phyloP scores from a whole-genome alignment of 306 rosid genomes.

The Lathyrus aphaca region DNA sequence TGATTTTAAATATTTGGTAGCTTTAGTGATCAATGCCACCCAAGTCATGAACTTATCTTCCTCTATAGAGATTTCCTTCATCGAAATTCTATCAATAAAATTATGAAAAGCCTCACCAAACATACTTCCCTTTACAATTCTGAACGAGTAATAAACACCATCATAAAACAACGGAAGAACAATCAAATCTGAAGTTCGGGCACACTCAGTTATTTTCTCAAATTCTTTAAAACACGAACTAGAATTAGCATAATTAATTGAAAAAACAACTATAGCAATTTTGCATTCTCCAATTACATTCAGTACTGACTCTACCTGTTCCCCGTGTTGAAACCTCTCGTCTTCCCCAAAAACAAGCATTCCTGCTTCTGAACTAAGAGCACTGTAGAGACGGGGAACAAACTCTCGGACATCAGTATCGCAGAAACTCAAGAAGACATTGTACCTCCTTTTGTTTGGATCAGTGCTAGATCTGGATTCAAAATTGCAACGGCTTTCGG shows the following conservation, averaged over 20 bases:
- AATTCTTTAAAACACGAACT: conserved; percentile 4
- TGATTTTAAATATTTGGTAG: neutral
- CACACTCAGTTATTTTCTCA: neutral
- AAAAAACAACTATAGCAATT: neutral
- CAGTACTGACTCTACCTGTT: neutral
- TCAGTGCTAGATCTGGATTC: no score
- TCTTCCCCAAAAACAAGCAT: neutral
- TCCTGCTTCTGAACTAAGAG: neutral
- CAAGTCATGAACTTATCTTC: neutral
- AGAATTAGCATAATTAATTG: neutral
- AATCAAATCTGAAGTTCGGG: neutral
- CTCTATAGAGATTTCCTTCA: neutral
- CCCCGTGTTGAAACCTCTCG: neutral
- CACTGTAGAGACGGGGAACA: neutral
- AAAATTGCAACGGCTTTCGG: no score
- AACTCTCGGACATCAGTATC: no score
- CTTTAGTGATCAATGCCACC: neutral
- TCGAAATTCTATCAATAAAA: neutral
- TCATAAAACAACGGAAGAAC: conserved; percentile 14
- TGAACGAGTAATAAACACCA: neutral
- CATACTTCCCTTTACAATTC: neutral
- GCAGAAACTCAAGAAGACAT: no score
- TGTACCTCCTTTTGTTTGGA: no score
- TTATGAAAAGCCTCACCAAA: conserved; percentile 12
- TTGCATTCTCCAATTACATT: neutral